These are phyloP conservation scores for Aphanomyces astaci DNA, from an alignment of 352 stramenopile genomes.

Conservation along the genomic window DNA sequence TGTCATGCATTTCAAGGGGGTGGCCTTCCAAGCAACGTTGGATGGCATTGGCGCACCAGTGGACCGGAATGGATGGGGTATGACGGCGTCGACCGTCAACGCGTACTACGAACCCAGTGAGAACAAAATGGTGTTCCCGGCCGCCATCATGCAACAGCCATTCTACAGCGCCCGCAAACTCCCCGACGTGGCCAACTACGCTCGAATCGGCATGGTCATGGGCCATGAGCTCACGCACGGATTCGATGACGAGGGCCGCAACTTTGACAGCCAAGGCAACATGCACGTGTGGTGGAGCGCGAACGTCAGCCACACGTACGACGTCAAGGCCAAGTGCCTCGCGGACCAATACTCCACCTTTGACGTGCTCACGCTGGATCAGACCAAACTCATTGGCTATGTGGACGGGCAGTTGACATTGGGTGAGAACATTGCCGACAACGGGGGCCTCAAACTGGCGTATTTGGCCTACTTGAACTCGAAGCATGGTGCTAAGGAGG, in stretches of 20 bases:
- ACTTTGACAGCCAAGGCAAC: conserved; percentile 52
- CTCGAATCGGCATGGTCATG: conserved; percentile 80
- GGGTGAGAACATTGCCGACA: conserved; percentile 69
- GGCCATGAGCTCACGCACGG: conserved; percentile 86
- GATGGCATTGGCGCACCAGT: conserved; percentile 36
- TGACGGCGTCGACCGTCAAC: conserved; percentile 90
- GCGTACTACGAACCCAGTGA: conserved; percentile 59
- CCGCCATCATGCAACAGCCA: conserved; percentile 70
- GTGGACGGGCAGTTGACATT: conserved; percentile 61
- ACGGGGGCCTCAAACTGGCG: conserved; percentile 48
- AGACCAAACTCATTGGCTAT: conserved; percentile 9
- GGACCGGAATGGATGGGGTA: conserved; percentile 57
- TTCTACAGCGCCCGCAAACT: conserved; percentile 72
- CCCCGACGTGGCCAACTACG: conserved; percentile 85
- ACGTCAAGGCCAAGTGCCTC: conserved; percentile 21
- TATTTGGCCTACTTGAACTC: conserved; percentile 35
- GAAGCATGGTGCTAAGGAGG: background rate
- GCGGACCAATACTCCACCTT: conserved; percentile 22
- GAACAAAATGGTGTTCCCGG: conserved; percentile 78
- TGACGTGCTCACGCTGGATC: background rate
- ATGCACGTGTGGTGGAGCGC: conserved; percentile 70
- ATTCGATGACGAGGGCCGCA: conserved; percentile 85
- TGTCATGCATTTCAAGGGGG: conserved; percentile 37
- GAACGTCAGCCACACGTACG: conserved; percentile 17
- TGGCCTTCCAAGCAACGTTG: conserved; percentile 29